Percentiles rank a stretch among this genome's conserved stretches.
Evolutionary conservation across 768 basidiomycete genomes (phyloP).

Genomic region (Lyophyllum semitale): DNA sequence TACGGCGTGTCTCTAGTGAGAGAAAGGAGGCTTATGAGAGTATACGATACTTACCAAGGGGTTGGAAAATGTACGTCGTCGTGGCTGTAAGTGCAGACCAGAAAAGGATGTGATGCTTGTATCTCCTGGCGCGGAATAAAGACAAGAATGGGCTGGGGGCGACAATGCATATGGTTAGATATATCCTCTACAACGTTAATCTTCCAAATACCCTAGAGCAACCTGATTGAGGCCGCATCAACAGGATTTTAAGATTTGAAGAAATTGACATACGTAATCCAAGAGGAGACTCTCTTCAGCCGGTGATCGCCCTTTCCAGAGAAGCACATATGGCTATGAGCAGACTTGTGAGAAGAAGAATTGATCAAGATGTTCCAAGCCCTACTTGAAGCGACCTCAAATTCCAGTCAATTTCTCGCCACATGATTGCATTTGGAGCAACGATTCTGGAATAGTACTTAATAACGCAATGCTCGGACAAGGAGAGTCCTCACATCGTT

Average conservation of each 20-base stretch:
- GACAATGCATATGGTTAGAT: conserved; percentile 11
- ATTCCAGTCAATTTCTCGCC: conserved; percentile 55
- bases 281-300: conserved; percentile 65
- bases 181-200: not conserved
- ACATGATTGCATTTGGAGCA: conserved; percentile 49
- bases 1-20: conserved; percentile 10
- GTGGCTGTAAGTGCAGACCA: conserved; percentile 53
- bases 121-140: conserved; percentile 46
- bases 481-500: conserved; percentile 34
- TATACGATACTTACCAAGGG: conserved; percentile 47
- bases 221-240: conserved; percentile 30
- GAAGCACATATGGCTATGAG: conserved; percentile 59
- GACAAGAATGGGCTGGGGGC: conserved; percentile 41
- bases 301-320: conserved; percentile 51
- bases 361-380: not conserved
- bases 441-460: conserved; percentile 35
- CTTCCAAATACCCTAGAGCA: conserved; percentile 38
- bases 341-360: conserved; percentile 8
- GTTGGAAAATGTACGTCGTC: conserved; percentile 52
- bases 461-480: not conserved
- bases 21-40: conserved; percentile 19
- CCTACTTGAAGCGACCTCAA: conserved; percentile 61
- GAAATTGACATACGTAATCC: conserved; percentile 54
- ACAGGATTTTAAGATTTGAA: not conserved
- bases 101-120: conserved; percentile 56